Percentiles rank a stretch among this genome's conserved stretches.
These are phyloP conservation scores for Ascosphaera acerosa DNA, from an alignment of 2,329 filamentous ascomycete genomes.

Conservation along the genomic window DNA sequence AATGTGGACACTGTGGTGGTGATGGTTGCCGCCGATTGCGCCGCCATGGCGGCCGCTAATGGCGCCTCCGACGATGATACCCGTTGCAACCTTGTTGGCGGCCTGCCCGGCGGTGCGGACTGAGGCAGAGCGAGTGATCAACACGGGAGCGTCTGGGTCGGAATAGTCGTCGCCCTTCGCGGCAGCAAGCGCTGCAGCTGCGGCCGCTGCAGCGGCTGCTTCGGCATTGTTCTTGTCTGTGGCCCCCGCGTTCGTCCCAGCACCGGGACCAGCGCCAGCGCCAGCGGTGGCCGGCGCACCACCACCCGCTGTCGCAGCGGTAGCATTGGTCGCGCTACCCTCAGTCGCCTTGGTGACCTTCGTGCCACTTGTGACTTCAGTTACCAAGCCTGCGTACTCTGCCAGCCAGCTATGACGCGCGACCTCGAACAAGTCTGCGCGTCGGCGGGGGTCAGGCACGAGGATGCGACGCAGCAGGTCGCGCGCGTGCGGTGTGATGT, in stretches of 20 bases:
- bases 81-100: constrained; percentile 5
- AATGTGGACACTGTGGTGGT: constrained; percentile 7
- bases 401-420: constrained; percentile 94
- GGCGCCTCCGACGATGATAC: too few relatives aligned
- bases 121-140: not conserved
- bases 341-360: constrained; percentile 69
- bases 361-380: constrained; percentile 88
- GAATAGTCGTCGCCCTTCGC: constrained; percentile 16
- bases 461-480: constrained; percentile 81
- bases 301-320: not conserved
- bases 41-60: not conserved
- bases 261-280: not conserved
- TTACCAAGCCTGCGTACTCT: constrained; percentile 89
- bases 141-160: constrained; percentile 20
- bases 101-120: not conserved
- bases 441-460: constrained; percentile 80
- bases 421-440: constrained; percentile 90
- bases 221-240: constrained; percentile 16
- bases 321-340: constrained; percentile 23
- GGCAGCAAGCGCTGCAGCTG: not conserved
- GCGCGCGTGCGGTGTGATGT: constrained; percentile 86
- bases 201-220: not conserved
- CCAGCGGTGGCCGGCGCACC: not conserved
- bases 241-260: not conserved
- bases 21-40: too few relatives aligned